Conservation (phyloP, 345 rosid genomes). For the Linum usitatissimum region DNA sequence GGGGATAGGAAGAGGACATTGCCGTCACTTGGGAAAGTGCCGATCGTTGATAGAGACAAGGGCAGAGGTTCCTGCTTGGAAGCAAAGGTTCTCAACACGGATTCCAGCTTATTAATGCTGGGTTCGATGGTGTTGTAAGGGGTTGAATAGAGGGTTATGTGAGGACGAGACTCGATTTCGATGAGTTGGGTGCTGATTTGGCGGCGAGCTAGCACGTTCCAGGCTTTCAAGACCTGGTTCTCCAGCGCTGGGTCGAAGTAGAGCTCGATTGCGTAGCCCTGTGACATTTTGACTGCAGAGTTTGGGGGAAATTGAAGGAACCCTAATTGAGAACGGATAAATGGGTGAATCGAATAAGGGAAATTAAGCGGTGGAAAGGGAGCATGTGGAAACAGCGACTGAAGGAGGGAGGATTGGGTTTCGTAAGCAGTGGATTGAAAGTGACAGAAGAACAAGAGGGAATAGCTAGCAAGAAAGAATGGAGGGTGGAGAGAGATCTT, state of each 20-base stretch:
- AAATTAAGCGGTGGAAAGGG: too few species aligned
- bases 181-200: constrained; percentile 89
- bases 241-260: constrained; percentile 95
- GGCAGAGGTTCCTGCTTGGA: constrained; percentile 68
- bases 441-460: too few species aligned
- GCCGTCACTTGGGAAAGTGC: constrained; percentile 51
- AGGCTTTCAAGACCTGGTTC: constrained; percentile 90
- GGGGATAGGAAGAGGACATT: constrained; percentile 69
- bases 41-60: constrained; percentile 54
- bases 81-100: constrained; percentile 44
- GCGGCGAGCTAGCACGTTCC: constrained; percentile 98
- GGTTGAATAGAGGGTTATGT: constrained; percentile 67
- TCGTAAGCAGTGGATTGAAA: too few species aligned
- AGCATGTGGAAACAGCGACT: too few species aligned
- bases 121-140: constrained; percentile 34
- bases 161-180: constrained; percentile 92
- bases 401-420: too few species aligned
- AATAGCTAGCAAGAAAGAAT: too few species aligned
- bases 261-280: constrained; percentile 88
- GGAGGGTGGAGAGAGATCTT: too few species aligned
- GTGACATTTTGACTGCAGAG: constrained; percentile 13
- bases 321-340: too few species aligned
- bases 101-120: constrained; percentile 39
- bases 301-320: too few species aligned
- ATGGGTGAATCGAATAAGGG: too few species aligned